Conservation (phyloP, 2,329 filamentous ascomycete species). For the Botryotinia narcissicola region DNA sequence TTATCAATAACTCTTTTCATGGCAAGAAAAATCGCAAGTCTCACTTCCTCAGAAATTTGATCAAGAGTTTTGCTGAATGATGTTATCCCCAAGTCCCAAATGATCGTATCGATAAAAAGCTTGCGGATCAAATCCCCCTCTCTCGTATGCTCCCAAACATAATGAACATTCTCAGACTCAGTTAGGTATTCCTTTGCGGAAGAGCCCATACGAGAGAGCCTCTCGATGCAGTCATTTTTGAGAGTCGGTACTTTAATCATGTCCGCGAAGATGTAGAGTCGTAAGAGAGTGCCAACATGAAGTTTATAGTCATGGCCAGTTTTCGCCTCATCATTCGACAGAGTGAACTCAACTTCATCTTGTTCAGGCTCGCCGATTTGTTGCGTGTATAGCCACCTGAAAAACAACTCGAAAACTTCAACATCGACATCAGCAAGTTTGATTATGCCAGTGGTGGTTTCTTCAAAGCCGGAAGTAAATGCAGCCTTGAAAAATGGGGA, state of each 20-base stretch:
- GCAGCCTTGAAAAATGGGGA: slow-evolving; percentile 29
- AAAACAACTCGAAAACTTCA: slow-evolving; percentile 20
- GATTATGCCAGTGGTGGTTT: slow-evolving; percentile 21
- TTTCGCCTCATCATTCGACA: background rate
- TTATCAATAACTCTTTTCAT: background rate
- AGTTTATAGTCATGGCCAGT: background rate
- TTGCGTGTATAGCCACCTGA: slow-evolving; percentile 23
- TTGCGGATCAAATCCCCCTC: slow-evolving; percentile 3
- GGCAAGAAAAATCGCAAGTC: background rate
- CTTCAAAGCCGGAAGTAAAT: slow-evolving; percentile 23
- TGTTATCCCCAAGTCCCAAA: background rate
- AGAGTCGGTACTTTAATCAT: slow-evolving; percentile 4
- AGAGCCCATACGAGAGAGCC: background rate
- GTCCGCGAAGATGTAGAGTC: slow-evolving; percentile 24
- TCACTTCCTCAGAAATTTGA: too few species aligned
- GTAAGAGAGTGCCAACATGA: background rate
- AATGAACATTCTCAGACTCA: background rate
- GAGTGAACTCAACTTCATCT: background rate
- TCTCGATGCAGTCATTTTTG: slow-evolving; percentile 19
- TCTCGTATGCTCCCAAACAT: slow-evolving; percentile 18
- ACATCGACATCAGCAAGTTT: slow-evolving; percentile 8
- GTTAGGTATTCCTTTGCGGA: background rate
- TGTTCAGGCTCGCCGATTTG: background rate
- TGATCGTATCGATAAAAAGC: slow-evolving; percentile 18
- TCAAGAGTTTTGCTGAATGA: background rate